Evolutionary conservation across 2,329 filamentous ascomycete species (phyloP).

Genomic region (Arthrobotrys iridis): DNA sequence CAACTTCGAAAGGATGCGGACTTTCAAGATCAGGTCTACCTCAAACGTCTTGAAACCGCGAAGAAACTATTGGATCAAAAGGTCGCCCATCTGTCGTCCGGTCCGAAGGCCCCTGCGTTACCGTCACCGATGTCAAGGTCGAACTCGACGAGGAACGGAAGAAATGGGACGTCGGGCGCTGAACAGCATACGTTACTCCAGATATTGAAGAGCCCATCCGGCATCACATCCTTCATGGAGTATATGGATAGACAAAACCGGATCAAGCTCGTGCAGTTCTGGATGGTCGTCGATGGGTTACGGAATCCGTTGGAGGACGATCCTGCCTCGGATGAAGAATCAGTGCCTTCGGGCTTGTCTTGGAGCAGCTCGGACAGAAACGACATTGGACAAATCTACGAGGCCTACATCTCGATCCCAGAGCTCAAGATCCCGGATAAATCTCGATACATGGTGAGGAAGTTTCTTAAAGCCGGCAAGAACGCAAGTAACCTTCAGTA

Average conservation of each 20-base stretch:
- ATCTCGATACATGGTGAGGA: conserved; percentile 75
- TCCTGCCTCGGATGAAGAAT: conserved; percentile 72
- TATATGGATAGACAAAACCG: conserved; percentile 93
- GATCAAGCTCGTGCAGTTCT: conserved; percentile 94
- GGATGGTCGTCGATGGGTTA: conserved; percentile 96
- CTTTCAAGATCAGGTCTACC: conserved; percentile 81
- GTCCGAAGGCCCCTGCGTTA: conserved; percentile 62
- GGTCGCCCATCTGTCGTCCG: conserved; percentile 80
- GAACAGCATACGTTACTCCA: conserved; percentile 54
- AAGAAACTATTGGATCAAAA: conserved; percentile 90
- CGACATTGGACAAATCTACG: conserved; percentile 90
- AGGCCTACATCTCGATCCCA: conserved; percentile 83
- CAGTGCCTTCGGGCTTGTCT: conserved; percentile 69
- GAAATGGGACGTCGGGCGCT: conserved; percentile 51
- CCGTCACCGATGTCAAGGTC: conserved; percentile 57
- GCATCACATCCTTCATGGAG: conserved; percentile 98
- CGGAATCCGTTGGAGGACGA: conserved; percentile 92
- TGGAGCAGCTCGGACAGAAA: conserved; percentile 87
- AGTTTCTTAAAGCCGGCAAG: conserved; percentile 81
- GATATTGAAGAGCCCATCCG: conserved; percentile 69
- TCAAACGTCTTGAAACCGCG: conserved; percentile 89
- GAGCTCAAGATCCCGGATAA: conserved; percentile 80
- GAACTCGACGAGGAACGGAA: conserved; percentile 15
- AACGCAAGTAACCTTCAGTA: conserved; percentile 83
- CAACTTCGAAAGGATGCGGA: conserved; percentile 90